phyloP scores from a whole-genome alignment of 495 filamentous ascomycete genomes.

The Xylaria cubensis region DNA sequence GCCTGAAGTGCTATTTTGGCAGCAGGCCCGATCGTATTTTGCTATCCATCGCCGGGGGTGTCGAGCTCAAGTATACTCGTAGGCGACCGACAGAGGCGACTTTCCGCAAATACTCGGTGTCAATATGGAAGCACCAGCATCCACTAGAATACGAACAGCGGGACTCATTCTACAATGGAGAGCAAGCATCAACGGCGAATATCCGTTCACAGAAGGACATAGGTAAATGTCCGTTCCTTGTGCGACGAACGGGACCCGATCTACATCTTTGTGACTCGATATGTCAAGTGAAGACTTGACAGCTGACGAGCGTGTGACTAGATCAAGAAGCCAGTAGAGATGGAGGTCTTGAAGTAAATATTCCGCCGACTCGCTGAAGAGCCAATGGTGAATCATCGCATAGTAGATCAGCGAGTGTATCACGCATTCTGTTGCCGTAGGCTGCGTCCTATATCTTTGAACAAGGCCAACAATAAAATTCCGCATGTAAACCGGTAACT shows the following conservation, averaged over 20 bases:
- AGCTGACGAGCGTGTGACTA: background rate
- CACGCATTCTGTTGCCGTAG: background rate
- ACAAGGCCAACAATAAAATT: background rate
- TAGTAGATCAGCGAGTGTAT: background rate
- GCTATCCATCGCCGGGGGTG: background rate
- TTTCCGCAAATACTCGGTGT: background rate
- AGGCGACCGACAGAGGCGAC: conserved; percentile 11
- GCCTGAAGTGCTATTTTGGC: background rate
- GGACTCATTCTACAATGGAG: conserved; percentile 18
- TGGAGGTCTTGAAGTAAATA: background rate
- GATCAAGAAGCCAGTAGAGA: background rate
- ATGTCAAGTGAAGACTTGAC: background rate
- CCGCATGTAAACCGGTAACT: background rate
- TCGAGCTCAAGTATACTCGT: background rate
- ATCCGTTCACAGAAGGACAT: conserved; percentile 1
- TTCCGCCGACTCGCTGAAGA: background rate
- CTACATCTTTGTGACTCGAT: background rate
- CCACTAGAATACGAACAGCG: conserved; percentile 3
- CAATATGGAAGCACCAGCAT: conserved; percentile 8
- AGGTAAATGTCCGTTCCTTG: background rate
- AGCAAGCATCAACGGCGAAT: conserved; percentile 10
- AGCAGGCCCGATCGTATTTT: background rate
- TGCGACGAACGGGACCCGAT: background rate
- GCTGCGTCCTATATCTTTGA: background rate
- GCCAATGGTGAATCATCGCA: background rate